These are phyloP conservation scores for Dalbergia cultrata DNA, from an alignment of 306 rosid genomes.

Conservation along the genomic window DNA sequence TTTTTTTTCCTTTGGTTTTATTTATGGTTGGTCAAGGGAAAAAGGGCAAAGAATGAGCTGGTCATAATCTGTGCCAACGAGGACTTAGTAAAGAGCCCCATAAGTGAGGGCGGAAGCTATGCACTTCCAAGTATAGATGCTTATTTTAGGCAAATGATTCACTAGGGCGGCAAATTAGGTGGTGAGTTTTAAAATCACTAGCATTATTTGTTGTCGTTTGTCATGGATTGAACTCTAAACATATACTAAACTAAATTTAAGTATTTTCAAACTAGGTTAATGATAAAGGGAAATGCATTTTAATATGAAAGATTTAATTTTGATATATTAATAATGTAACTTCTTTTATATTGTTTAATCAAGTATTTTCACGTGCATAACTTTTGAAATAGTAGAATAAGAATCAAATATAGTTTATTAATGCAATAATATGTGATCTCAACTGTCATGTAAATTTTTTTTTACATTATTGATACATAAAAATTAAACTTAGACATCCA, in stretches of 20 bases:
- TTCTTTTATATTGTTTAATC: too few relatives aligned
- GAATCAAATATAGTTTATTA: too few relatives aligned
- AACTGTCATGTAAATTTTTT: too few relatives aligned
- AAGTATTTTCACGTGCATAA: too few relatives aligned
- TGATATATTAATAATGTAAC: too few relatives aligned
- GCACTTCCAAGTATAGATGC: constrained; percentile 46
- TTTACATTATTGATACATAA: too few relatives aligned
- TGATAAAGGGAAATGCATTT: too few relatives aligned
- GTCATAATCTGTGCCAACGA: constrained; percentile 50
- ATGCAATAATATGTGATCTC: too few relatives aligned
- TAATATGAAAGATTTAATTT: too few relatives aligned
- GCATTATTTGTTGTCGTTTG: background rate
- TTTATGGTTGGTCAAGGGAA: constrained; percentile 48
- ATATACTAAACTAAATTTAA: background rate
- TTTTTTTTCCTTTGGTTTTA: constrained; percentile 6
- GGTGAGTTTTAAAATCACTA: constrained; percentile 30
- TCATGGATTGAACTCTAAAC: background rate
- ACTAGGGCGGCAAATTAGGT: constrained; percentile 34
- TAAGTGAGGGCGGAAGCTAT: constrained; percentile 49
- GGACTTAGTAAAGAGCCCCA: constrained; percentile 45
- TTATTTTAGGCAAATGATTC: constrained; percentile 52
- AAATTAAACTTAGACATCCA: too few relatives aligned
- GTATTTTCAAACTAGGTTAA: too few relatives aligned
- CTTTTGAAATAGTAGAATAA: too few relatives aligned
- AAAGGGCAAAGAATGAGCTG: constrained; percentile 40